Evolutionary conservation across 192 early-diverging fungal genomes (phyloP), one percentile per base, ranked within the genome.

Genomic region (Podila epigama): DNA sequence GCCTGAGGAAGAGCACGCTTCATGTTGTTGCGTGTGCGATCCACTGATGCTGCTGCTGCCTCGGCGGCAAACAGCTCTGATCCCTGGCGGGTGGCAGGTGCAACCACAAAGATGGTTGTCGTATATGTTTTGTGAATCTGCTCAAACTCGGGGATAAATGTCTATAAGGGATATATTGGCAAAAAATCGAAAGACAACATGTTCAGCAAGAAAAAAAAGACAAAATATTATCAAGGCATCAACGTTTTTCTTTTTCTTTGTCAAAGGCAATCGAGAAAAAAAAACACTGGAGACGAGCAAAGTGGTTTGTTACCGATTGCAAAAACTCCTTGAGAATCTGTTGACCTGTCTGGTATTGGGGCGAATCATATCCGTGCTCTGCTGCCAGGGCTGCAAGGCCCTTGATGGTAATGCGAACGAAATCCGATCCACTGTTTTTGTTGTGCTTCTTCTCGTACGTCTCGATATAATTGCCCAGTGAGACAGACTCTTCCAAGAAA

Each of bases 121-220:
- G 73, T 77, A 35, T 64, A 77, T 1, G 65, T 64, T 51, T 77
- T 68, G 73, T 77, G 73, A 31, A 77, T 77, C 56, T 77, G 66
- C 51, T 68, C 73, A 64, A 68, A 77, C 55, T 77, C 61, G 2
- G 73, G 73, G 22, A 77, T 68, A 20, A 77, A 64, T 9, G 66
- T 63, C 73, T 77, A 59, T 0, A 27, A 18, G 32, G 4, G 27
- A 8, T 3, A 1, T 1, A 52, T 11, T 1, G 25, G 2, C 54
- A 56, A 29, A 32, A 10, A 55, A 55, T 32, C 5, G 25, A 16
- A 25, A 25, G 31, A 22, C 41, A 42, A 2, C 1, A 2, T 1
- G 12, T 42, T 42, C 41, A 12, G 9, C 51, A 29, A 9, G 51
- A 22, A 52, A 25, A 18, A 52, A 52, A 52, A 22, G 22, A 12